Conservation (phyloP, 768 basidiomycete genomes). For the Phylloporus scabripes region DNA sequence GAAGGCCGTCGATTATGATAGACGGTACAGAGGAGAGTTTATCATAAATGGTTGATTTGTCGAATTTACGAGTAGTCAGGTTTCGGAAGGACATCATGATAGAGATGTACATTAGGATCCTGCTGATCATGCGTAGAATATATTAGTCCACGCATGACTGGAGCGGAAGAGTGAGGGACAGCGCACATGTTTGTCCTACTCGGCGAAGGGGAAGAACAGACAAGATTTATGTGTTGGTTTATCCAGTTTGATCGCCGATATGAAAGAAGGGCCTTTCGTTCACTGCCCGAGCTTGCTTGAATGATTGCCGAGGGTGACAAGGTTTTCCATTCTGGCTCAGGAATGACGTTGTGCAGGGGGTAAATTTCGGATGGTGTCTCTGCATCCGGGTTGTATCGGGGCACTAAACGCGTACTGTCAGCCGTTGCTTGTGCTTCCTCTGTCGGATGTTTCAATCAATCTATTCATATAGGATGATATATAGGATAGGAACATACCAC, state of each 20-base stretch:
- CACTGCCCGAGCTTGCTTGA: constrained; percentile 41
- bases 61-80: constrained; percentile 35
- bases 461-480: background rate
- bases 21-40: constrained; percentile 55
- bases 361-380: constrained; percentile 69
- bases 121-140: constrained; percentile 37
- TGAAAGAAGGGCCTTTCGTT: constrained; percentile 55
- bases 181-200: constrained; percentile 62
- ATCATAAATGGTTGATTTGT: constrained; percentile 50
- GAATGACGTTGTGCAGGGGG: constrained; percentile 67
- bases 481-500: constrained; percentile 50
- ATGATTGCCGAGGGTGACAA: constrained; percentile 55
- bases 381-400: constrained; percentile 64
- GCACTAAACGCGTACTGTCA: constrained; percentile 68
- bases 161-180: background rate
- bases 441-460: constrained; percentile 23
- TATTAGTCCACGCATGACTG: constrained; percentile 1
- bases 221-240: constrained; percentile 51
- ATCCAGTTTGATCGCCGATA: constrained; percentile 65
- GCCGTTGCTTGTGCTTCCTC: constrained; percentile 63
- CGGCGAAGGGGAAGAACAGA: constrained; percentile 38
- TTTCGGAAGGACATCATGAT: constrained; percentile 70
- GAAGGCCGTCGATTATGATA: constrained; percentile 64
- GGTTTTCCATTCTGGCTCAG: constrained; percentile 74
- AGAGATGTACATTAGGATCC: constrained; percentile 75